These are phyloP conservation scores for Dalbergia cultrata DNA, from an alignment of 306 rosid species.

Conservation along the genomic window DNA sequence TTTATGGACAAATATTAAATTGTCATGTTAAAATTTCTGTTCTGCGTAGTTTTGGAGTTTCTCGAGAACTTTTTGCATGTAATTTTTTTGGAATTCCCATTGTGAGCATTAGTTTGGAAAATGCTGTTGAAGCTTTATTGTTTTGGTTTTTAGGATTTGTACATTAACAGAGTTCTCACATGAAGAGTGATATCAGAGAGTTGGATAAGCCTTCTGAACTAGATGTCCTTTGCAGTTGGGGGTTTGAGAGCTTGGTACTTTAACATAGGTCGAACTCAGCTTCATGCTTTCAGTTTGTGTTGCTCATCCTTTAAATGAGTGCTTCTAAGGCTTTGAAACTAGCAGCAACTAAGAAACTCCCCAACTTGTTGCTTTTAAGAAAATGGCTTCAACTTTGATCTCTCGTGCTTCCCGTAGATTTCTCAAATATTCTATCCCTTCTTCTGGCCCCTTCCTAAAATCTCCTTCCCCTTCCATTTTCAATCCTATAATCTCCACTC, in stretches of 20 bases:
- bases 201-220: neutral
- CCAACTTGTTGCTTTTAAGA: slow-evolving; percentile 30
- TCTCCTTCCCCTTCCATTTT: slow-evolving; percentile 28
- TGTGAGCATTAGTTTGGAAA: neutral
- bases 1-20: neutral
- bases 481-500: slow-evolving; percentile 46
- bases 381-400: slow-evolving; percentile 53
- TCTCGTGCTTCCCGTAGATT: slow-evolving; percentile 54
- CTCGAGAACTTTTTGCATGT: neutral
- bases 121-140: neutral
- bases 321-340: neutral
- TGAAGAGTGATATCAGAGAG: neutral
- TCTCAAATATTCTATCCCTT: slow-evolving; percentile 46
- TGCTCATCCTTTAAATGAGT: neutral
- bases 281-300: neutral
- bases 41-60: neutral
- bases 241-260: neutral
- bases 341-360: neutral
- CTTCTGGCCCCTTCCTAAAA: slow-evolving; percentile 19
- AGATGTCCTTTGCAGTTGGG: neutral
- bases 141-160: neutral
- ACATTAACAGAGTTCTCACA: slow-evolving; percentile 10
- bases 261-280: neutral
- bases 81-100: neutral
- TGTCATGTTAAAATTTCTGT: neutral